Base-by-base conservation (phyloP, 73 alveolate genomes). In the Diophrys appendiculata region DNA sequence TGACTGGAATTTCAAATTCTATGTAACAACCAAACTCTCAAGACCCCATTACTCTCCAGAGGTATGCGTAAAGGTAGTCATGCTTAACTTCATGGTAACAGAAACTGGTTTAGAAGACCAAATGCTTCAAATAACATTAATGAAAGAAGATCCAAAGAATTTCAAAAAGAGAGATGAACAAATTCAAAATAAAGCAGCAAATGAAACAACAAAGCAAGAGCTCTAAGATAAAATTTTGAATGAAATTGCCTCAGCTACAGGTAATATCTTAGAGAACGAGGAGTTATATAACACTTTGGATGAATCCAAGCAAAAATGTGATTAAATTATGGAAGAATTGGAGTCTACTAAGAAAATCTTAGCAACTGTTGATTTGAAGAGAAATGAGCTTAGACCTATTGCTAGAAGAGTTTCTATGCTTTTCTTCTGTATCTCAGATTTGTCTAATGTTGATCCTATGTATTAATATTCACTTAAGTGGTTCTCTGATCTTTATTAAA, bases 1-100 rank as follows among this genome's bases (percentile, higher is more conserved):
- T 85, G 75, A 93, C 29, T 87, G 74, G 35, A 97, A 95, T 56
- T 95, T 97, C 90, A 90, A 94, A 90, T 95, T 98, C 94, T 97
- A 88, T 78, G 91, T 98, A 83, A 98, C 99, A 0, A 98, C 99
- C 22, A 98, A 97, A 91, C 95, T 97, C 73, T 96, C 99, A 25
- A 93, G 98, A 84, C 99, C 99, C 52, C 99, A 98, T 86, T 98
- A 93, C 87, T 89, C 99, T 0, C 99, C 99, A 29, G 99, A 98
- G 88, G 93, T 97, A 54, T 98, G 99, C 69, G 99, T 98, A 13
- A 97, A 92, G 82, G 99, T 98, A 71, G 95, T 97, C 56, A 92
- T 97, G 95, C 91, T 98, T 71, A 97, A 97, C 92, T 97, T 98
- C 95, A 96, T 97, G 94, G 99, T 97, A 70, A 98, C 99, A 0